phyloP scores from a whole-genome alignment of 2,329 filamentous ascomycete genomes.

The Albophoma yamanashiensis region DNA sequence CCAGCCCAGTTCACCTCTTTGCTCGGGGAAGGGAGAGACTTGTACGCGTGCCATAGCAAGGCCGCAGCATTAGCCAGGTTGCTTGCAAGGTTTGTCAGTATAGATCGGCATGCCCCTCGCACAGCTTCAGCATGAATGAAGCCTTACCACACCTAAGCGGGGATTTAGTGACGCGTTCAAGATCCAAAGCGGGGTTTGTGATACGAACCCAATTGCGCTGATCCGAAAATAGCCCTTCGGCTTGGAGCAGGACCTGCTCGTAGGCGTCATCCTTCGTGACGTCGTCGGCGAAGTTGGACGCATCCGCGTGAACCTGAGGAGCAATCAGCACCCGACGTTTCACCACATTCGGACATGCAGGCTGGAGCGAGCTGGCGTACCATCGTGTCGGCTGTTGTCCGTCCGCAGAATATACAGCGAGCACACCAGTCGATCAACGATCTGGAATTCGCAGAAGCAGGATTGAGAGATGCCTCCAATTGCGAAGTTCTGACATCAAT shows the following conservation, averaged over 20 bases:
- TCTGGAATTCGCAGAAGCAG: neutral
- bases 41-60: conserved; percentile 70
- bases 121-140: neutral
- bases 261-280: conserved; percentile 65
- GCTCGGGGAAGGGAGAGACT: conserved; percentile 57
- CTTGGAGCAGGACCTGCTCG: conserved; percentile 61
- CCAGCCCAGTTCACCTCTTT: conserved; percentile 68
- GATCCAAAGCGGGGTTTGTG: neutral
- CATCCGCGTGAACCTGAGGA: conserved; percentile 62
- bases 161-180: neutral
- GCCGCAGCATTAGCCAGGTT: conserved; percentile 69
- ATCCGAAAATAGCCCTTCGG: conserved; percentile 56
- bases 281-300: conserved; percentile 58
- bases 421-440: neutral
- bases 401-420: neutral
- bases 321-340: neutral
- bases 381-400: neutral
- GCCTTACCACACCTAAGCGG: conserved; percentile 11
- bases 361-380: neutral
- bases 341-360: neutral
- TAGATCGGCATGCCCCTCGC: neutral
- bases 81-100: conserved; percentile 26
- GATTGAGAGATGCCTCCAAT: neutral
- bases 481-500: neutral
- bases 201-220: conserved; percentile 68